A percentile compares a stretch with the other conserved stretches of the same genome.
phyloP scores from a whole-genome alignment of 2,329 filamentous ascomycete species.

The Colletotrichum chlorophyti region DNA sequence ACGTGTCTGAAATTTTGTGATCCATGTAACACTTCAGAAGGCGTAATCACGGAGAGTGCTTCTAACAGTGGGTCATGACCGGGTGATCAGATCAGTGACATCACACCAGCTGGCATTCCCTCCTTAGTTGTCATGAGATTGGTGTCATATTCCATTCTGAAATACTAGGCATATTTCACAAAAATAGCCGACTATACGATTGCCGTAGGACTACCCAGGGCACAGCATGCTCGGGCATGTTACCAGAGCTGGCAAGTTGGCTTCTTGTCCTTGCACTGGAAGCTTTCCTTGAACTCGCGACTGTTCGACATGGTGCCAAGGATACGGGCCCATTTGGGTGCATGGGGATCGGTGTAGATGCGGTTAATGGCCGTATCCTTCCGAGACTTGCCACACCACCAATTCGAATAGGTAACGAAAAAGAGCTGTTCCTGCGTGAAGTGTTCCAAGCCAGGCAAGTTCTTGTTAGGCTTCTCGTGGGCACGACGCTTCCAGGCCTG shows the following conservation, averaged over 20 bases:
- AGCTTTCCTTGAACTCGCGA: constrained; percentile 70
- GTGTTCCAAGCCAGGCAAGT: constrained; percentile 65
- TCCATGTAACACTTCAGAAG: no score
- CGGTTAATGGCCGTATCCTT: constrained; percentile 62
- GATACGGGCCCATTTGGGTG: constrained; percentile 67
- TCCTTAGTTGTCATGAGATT: no score
- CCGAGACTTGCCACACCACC: constrained; percentile 71
- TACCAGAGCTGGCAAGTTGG: constrained; percentile 30
- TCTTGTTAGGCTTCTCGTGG: constrained; percentile 53
- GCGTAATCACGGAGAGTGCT: no score
- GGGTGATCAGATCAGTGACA: no score
- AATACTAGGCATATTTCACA: no score
- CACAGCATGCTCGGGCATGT: not conserved
- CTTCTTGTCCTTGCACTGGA: constrained; percentile 66
- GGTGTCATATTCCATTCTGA: no score
- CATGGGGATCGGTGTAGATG: constrained; percentile 70
- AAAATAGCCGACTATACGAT: no score
- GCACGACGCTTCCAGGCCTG: constrained; percentile 69
- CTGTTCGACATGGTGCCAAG: constrained; percentile 72
- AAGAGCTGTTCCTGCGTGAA: constrained; percentile 75
- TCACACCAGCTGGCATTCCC: no score
- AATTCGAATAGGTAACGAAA: constrained; percentile 69
- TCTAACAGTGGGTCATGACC: no score
- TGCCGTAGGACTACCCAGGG: not conserved
- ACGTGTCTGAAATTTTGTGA: no score